Evolutionary conservation across 805 yeast species (phyloP).

Genomic region (Yamadazyma tumulicola): DNA sequence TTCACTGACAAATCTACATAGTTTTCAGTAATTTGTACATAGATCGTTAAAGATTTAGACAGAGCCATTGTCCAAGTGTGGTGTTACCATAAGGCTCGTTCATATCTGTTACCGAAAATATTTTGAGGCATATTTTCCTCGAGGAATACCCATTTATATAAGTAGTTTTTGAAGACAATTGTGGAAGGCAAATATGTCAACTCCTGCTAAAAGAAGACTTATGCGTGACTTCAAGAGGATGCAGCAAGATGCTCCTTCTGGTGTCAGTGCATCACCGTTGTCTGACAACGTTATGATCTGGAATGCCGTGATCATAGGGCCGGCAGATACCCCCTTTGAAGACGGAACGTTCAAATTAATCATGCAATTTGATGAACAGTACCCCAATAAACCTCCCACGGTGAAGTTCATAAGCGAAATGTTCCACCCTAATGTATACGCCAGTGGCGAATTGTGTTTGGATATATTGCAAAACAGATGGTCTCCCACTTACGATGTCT

Average conservation of each 20-base stretch:
- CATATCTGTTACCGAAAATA: too few species aligned
- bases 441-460: slow-evolving; percentile 90
- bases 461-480: slow-evolving; percentile 96
- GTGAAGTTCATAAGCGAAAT: slow-evolving; percentile 89
- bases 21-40: too few species aligned
- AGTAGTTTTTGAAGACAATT: slow-evolving; percentile 1
- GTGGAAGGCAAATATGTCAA: slow-evolving; percentile 61
- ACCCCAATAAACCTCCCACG: slow-evolving; percentile 94
- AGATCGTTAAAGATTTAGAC: too few species aligned
- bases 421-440: slow-evolving; percentile 98
- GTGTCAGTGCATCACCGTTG: slow-evolving; percentile 94
- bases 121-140: too few species aligned
- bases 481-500: slow-evolving; percentile 98
- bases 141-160: too few species aligned
- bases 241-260: slow-evolving; percentile 98
- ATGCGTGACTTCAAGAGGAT: slow-evolving; percentile 99
- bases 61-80: too few species aligned
- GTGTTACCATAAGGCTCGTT: too few species aligned
- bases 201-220: slow-evolving; percentile 97
- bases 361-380: slow-evolving; percentile 91
- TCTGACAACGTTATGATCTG: slow-evolving; percentile 97
- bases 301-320: slow-evolving; percentile 97
- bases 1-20: too few species aligned
- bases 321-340: slow-evolving; percentile 95
- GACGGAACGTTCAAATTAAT: slow-evolving; percentile 92